Percentiles rank a stretch among this genome's conserved stretches.
Evolutionary conservation across 2,329 filamentous ascomycete genomes (phyloP).

Genomic region (Clarireedia sp.): DNA sequence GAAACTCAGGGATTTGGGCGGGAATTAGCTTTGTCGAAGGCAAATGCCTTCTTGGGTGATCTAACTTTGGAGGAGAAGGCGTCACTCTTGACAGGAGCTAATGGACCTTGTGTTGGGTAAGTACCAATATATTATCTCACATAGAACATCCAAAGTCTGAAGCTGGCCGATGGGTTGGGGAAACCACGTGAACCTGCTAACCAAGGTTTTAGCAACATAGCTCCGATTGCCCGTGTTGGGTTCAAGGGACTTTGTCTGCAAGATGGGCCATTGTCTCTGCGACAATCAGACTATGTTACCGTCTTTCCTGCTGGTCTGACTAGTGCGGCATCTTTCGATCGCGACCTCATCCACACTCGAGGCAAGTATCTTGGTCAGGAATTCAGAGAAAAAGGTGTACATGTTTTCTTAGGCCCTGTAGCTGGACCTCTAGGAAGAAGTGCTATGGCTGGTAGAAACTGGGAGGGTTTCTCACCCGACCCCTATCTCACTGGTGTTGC

Average conservation of each 20-base stretch:
- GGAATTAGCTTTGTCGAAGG: constrained; percentile 61
- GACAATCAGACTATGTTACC: constrained; percentile 62
- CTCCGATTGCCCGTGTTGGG: constrained; percentile 19
- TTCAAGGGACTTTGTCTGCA: constrained; percentile 25
- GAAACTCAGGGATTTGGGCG: constrained; percentile 35
- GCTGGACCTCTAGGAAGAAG: constrained; percentile 40
- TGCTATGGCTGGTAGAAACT: constrained; percentile 39
- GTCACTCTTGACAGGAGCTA: constrained; percentile 16
- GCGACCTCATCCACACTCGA: constrained; percentile 46
- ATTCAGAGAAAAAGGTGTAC: constrained; percentile 65
- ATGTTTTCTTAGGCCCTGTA: constrained; percentile 54
- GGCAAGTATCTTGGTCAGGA: constrained; percentile 46
- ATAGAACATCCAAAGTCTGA: not conserved
- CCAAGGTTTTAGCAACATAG: constrained; percentile 17
- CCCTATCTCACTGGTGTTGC: constrained; percentile 29
- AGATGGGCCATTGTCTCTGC: constrained; percentile 53
- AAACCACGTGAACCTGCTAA: not conserved
- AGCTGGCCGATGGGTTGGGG: too few species aligned
- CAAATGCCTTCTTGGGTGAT: constrained; percentile 55
- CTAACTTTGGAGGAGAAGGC: constrained; percentile 76
- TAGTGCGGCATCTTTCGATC: constrained; percentile 61
- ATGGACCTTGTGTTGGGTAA: constrained; percentile 13
- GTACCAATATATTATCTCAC: not conserved
- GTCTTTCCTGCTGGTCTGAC: constrained; percentile 62
- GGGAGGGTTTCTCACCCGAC: constrained; percentile 29